These are phyloP conservation scores for Kodamaea derodonti DNA, from an alignment of 1,139 yeast species.

Conservation along the genomic window DNA sequence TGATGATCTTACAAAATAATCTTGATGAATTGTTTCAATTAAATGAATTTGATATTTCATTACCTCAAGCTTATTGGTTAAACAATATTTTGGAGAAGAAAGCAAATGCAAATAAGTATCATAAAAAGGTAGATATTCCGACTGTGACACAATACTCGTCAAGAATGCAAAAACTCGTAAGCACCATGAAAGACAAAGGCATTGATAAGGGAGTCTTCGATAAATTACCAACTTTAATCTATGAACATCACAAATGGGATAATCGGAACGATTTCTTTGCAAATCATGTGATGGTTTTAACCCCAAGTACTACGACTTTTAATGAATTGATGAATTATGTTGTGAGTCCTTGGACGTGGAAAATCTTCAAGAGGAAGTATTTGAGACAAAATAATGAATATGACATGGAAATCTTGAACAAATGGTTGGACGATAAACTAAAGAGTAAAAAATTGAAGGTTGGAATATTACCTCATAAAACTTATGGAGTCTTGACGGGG, in stretches of 20 bases:
- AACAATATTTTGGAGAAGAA: constrained; percentile 14
- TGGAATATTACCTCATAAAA: constrained; percentile 42
- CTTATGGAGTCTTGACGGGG: constrained; percentile 47
- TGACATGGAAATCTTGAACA: constrained; percentile 51
- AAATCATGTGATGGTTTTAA: constrained; percentile 44
- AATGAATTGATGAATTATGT: constrained; percentile 27
- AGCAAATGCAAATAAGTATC: constrained; percentile 10
- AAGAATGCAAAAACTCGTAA: constrained; percentile 7
- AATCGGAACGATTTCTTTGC: constrained; percentile 33
- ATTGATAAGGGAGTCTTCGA: constrained; percentile 6
- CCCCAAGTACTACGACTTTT: constrained; percentile 31
- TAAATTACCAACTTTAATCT: constrained; percentile 18
- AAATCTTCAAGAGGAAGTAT: constrained; percentile 17
- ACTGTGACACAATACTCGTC: constrained; percentile 5
- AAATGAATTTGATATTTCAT: constrained; percentile 23
- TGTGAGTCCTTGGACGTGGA: constrained; percentile 32
- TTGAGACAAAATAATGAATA: constrained; percentile 28
- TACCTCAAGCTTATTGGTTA: constrained; percentile 42
- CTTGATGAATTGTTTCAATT: constrained; percentile 33
- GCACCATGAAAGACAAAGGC: constrained; percentile 2
- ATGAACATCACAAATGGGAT: constrained; percentile 28
- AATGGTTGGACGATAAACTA: constrained; percentile 19
- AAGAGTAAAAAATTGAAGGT: constrained; percentile 18
- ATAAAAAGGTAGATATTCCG: constrained; percentile 16
- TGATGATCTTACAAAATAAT: constrained; percentile 26